These are phyloP conservation scores for Syzygium malaccense DNA, from an alignment of 441 rosid genomes.

Conservation along the genomic window DNA sequence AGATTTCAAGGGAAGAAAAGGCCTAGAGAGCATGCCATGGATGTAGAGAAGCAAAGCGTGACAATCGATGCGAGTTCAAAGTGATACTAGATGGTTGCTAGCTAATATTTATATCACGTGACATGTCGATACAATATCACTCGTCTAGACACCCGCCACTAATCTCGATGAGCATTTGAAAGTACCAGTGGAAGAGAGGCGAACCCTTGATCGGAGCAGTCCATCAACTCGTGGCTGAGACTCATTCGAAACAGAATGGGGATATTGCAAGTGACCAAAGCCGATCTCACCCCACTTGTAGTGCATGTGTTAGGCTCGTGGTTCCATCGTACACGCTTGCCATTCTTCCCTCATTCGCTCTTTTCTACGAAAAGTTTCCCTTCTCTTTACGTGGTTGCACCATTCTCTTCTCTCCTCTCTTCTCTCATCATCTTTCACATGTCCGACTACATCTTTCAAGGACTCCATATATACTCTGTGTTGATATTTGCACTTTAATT, in stretches of 20 bases:
- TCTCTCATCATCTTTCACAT: neutral
- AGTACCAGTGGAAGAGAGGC: rapidly evolving
- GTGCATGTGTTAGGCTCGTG: neutral
- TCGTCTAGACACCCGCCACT: rapidly evolving
- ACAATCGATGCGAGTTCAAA: neutral
- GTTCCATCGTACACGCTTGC: neutral
- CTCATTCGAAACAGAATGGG: neutral
- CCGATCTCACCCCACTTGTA: neutral
- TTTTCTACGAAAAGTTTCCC: neutral
- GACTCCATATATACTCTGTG: neutral
- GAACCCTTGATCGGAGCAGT: neutral
- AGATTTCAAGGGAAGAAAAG: neutral
- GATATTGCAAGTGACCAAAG: neutral
- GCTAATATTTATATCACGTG: neutral
- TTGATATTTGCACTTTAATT: neutral
- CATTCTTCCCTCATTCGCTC: neutral
- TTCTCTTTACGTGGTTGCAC: neutral
- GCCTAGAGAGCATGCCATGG: neutral
- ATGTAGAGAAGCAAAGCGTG: neutral
- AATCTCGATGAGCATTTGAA: no score
- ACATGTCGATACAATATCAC: rapidly evolving
- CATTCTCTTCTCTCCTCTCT: neutral
- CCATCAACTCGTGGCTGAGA: neutral
- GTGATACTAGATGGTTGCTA: rapidly evolving
- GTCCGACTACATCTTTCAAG: neutral